These are phyloP conservation scores for Larix sibirica DNA, from an alignment of 83 land plant species.

Conservation along the genomic window DNA sequence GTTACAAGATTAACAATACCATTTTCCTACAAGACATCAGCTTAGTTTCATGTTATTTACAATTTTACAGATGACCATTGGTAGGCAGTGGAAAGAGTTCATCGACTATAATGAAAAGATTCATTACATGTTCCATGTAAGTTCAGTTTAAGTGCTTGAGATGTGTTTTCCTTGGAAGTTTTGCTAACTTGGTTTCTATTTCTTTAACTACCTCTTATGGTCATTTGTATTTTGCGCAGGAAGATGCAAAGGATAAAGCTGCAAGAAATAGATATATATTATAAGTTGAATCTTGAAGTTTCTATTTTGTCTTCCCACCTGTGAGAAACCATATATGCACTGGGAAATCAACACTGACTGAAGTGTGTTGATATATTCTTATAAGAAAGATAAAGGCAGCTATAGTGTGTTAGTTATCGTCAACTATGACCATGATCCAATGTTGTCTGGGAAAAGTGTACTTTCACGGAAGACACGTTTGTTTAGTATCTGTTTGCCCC, in stretches of 20 bases:
- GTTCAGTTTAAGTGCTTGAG: background rate
- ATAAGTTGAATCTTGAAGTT: background rate
- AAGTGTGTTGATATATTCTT: background rate
- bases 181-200: background rate
- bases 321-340: background rate
- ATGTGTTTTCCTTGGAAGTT: background rate
- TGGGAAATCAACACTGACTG: background rate
- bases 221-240: background rate
- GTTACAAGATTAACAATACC: too few relatives aligned
- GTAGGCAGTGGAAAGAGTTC: conserved; percentile 93
- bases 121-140: conserved; percentile 76
- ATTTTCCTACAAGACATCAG: too few relatives aligned
- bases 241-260: conserved; percentile 4
- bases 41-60: too few relatives aligned
- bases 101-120: conserved; percentile 77
- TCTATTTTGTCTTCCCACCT: background rate
- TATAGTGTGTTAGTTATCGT: background rate
- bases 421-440: background rate
- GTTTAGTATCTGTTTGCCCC: too few relatives aligned
- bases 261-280: background rate
- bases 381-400: background rate
- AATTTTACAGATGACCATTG: conserved; percentile 71
- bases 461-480: too few relatives aligned
- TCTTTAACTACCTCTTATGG: too few relatives aligned
- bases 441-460: too few relatives aligned